Base-by-base conservation (phyloP, 2,329 filamentous ascomycete genomes). In the Colletotrichum sp. region DNA sequence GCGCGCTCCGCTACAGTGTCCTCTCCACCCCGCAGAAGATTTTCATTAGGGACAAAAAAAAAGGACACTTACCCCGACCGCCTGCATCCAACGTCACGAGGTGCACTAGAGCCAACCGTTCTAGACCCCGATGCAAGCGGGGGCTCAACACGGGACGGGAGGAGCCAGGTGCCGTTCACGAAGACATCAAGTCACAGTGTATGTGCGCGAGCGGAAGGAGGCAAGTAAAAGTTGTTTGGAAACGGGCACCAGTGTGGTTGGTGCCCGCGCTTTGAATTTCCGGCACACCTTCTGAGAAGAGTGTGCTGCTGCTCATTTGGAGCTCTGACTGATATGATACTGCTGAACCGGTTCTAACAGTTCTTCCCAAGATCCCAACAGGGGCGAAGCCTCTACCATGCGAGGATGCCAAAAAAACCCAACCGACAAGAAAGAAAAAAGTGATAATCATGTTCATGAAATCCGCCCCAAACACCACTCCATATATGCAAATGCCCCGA, bases 401-500 rank as follows among this genome's bases (percentile, higher is more conserved):
- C 59, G 29, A 69, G 75, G 59, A 62, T 61, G 59, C 25, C 66
- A 27, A 70, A 55, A 59, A 34, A 62, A 15, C 19, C 16, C 55
- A 59, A 36, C 69, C 27, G 16, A 61, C 22, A 32, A 71, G 32
- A n/a, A 30, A 68, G 32, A 57, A 49, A 19, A 36, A 39, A 39
- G 36, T 39, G 64, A 34, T 39, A 36, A 22, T 49, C 57, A 65
- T 73, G 57, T 69, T 69, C 70, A 69, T 73, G 44, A 76, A 75
- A 65, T 65, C 73, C 73, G 65, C 70, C 68, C 70, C 59, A 73
- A 49, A 76, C 73, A 76, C 73, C 73, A 25, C 57, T 61, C 66
- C 70, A 64, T 75, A 77, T 71, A 74, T 77, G 71, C 71, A 77
- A 77, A 75, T 70, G 75, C 64, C 75, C 71, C 71, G 57, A 67